These are phyloP conservation scores for Boechera divaricarpa DNA, from an alignment of 345 rosid species.

Conservation along the genomic window DNA sequence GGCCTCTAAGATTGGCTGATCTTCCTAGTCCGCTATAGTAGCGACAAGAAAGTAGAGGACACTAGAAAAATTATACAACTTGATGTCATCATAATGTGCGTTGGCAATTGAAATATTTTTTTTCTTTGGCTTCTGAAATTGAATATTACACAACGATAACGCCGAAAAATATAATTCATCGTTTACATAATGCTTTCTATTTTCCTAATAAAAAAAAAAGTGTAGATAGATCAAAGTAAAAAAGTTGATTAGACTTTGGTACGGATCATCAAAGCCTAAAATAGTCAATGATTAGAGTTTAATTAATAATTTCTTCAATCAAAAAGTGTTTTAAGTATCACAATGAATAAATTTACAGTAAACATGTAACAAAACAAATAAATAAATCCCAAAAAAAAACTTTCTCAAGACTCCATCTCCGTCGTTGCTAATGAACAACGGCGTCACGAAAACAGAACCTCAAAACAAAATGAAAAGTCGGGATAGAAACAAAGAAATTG, in stretches of 20 bases:
- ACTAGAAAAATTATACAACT: neutral
- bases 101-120: too few relatives aligned
- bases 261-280: slow-evolving; percentile 6
- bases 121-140: slow-evolving; percentile 4
- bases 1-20: slow-evolving; percentile 34
- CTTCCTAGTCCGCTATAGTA: neutral
- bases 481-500: neutral
- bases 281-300: slow-evolving; percentile 8
- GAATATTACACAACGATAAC: slow-evolving; percentile 4
- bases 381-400: neutral
- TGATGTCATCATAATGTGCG: slow-evolving; percentile 12
- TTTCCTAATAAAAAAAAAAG: neutral
- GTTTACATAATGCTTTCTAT: neutral
- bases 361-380: too few relatives aligned
- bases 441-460: neutral
- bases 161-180: neutral
- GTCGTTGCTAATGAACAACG: neutral
- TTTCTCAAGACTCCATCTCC: neutral
- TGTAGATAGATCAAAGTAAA: neutral
- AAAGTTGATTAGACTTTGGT: neutral
- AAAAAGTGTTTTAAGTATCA: too few relatives aligned
- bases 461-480: neutral
- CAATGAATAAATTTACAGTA: too few relatives aligned
- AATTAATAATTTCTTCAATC: neutral
- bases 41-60: slow-evolving; percentile 27